Evolutionary conservation across 2,329 filamentous ascomycete genomes (phyloP).

Genomic region (Colletotrichum sp.): DNA sequence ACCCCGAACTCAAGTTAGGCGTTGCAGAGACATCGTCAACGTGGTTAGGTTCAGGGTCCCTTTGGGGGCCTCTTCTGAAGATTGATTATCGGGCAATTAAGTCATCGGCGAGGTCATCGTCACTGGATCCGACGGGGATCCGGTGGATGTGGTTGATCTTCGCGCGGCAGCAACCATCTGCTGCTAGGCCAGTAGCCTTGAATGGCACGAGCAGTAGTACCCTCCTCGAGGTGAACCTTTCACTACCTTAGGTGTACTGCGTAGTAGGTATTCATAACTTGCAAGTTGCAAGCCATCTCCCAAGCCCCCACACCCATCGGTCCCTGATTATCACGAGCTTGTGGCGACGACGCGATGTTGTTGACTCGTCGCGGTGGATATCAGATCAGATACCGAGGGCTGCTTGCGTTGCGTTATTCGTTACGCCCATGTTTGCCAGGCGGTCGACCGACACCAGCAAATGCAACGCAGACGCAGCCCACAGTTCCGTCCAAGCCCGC

Average conservation of each 20-base stretch:
- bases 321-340: background rate
- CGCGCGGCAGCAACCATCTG: background rate
- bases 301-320: background rate
- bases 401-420: background rate
- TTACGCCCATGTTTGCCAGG: background rate
- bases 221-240: background rate
- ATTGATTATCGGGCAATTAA: constrained; percentile 13
- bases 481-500: background rate
- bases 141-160: constrained; percentile 2
- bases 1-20: background rate
- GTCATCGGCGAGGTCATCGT: constrained; percentile 9
- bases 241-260: background rate
- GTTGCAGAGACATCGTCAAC: background rate
- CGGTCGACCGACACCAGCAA: background rate
- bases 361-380: background rate
- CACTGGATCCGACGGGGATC: background rate
- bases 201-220: background rate
- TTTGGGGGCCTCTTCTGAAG: background rate
- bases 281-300: background rate
- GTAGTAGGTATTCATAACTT: background rate
- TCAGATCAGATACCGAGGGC: background rate
- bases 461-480: background rate
- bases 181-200: background rate
- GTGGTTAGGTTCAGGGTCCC: constrained; percentile 7
- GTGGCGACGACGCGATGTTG: constrained; percentile 7